A percentile compares a stretch with the other conserved stretches of the same genome.
Conservation (phyloP, 768 basidiomycete genomes). For the Mycena epipterygia region DNA sequence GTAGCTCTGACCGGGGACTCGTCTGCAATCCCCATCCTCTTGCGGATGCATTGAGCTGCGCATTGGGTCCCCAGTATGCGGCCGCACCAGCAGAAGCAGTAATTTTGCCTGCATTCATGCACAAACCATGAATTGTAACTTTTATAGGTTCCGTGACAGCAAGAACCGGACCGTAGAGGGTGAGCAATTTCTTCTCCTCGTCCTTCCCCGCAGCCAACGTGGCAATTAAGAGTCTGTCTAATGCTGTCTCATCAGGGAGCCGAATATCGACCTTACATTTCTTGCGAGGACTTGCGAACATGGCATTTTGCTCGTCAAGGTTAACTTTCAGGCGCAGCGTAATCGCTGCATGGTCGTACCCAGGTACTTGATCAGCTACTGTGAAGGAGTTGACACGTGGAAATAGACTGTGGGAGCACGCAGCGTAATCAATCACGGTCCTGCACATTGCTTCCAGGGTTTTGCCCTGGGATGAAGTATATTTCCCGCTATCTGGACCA, state of each 20-base stretch:
- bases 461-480: conserved; percentile 20
- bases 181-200: neutral
- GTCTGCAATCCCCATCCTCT: neutral
- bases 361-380: no score
- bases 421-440: conserved; percentile 19
- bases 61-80: no score
- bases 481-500: conserved; percentile 4
- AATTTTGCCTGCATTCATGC: conserved; percentile 1
- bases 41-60: neutral
- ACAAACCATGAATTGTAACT: conserved; percentile 11
- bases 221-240: conserved; percentile 9
- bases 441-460: neutral
- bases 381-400: neutral
- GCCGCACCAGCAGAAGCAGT: neutral
- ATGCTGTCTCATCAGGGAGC: no score
- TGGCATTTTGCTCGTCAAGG: no score
- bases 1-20: conserved; percentile 1
- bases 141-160: no score
- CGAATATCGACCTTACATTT: no score
- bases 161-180: no score
- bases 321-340: no score
- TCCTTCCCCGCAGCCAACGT: conserved; percentile 7
- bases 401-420: neutral
- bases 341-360: no score
- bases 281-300: no score